These are phyloP conservation scores for Citrus hindsii DNA, from an alignment of 345 rosid species.

Conservation along the genomic window DNA sequence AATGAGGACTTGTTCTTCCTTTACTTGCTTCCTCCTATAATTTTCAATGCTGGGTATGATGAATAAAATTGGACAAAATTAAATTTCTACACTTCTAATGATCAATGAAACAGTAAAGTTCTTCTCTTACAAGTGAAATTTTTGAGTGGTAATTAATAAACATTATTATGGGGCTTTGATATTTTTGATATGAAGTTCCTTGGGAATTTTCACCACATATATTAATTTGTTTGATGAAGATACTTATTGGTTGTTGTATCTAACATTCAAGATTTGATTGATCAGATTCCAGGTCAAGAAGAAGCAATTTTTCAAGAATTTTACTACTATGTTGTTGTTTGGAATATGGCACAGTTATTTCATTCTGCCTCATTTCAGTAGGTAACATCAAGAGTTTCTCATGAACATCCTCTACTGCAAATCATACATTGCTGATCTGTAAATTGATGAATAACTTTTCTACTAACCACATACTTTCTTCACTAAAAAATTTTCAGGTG, in stretches of 20 bases:
- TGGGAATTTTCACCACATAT: background rate
- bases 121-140: background rate
- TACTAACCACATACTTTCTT: conserved; percentile 1
- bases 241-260: background rate
- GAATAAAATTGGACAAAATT: background rate
- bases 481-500: conserved; percentile 35
- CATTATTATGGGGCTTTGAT: background rate
- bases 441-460: background rate
- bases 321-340: conserved; percentile 59
- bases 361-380: conserved; percentile 59
- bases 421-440: background rate
- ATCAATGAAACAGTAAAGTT: background rate
- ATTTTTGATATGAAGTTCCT: background rate
- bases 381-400: conserved; percentile 30
- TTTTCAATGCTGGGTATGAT: conserved; percentile 73
- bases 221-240: background rate
- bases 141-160: background rate
- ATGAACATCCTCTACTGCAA: background rate
- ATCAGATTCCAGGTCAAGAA: conserved; percentile 80
- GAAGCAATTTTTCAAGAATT: conserved; percentile 74
- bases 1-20: conserved; percentile 76
- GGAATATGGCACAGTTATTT: conserved; percentile 69
- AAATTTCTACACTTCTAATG: background rate
- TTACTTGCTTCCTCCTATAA: conserved; percentile 70
- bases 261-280: conserved; percentile 16